phyloP scores from a whole-genome alignment of 305 asterid genomes.

The Vinca major region DNA sequence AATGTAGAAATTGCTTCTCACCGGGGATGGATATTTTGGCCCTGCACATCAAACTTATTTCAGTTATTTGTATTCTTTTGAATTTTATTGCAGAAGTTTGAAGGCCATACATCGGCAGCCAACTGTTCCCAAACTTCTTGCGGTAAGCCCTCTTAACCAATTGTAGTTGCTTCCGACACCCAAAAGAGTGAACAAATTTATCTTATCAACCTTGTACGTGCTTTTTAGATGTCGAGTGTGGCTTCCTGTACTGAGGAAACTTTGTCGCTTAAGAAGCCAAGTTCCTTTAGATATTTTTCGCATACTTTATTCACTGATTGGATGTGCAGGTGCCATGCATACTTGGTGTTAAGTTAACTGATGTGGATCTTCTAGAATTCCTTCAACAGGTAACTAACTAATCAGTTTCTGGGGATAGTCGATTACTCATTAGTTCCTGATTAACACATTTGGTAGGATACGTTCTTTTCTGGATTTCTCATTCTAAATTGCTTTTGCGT shows the following conservation, averaged over 20 bases:
- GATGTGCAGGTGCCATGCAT: slow-evolving; percentile 76
- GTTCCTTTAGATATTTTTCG: not conserved
- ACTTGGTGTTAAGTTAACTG: slow-evolving; percentile 67
- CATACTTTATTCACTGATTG: not conserved
- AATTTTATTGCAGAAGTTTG: slow-evolving; percentile 46
- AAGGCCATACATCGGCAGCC: slow-evolving; percentile 64
- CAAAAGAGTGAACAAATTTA: not conserved
- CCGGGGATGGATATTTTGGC: not conserved
- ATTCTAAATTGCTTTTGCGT: slow-evolving; percentile 2
- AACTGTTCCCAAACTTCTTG: slow-evolving; percentile 55
- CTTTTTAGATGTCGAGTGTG: not conserved
- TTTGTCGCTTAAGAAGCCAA: not conserved
- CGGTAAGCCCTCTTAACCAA: slow-evolving; percentile 38
- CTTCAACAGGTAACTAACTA: slow-evolving; percentile 65
- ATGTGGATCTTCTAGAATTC: slow-evolving; percentile 71
- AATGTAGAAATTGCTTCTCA: not conserved
- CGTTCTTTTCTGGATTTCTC: not conserved
- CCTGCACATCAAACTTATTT: not conserved
- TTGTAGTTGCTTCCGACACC: not conserved
- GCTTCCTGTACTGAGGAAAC: not conserved
- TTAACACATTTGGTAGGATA: not conserved
- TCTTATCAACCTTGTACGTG: not conserved
- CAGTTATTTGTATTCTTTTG: slow-evolving; percentile 10
- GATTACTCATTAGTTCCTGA: not conserved
- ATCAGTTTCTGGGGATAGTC: too few relatives aligned